Evolutionary conservation across 73 alveolate species (phyloP), one percentile per base, ranked within the genome.

Genomic region (Symbiodinium pilosum): DNA sequence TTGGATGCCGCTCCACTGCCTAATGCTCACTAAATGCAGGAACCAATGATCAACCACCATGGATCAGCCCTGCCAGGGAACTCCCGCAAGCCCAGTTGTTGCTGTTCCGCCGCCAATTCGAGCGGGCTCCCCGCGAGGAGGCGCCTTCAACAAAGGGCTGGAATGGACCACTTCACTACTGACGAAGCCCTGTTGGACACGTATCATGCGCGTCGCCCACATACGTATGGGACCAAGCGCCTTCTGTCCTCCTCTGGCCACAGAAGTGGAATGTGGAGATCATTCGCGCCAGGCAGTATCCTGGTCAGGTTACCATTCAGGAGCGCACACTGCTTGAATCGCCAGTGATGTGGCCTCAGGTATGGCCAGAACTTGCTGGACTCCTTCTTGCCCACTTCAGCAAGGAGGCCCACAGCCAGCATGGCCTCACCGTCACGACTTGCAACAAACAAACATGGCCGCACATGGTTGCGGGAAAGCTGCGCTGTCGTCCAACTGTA

Each of bases 181-280:
- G 84, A 32, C 7, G 8, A 11, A 68, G 14, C 32, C 12, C 4
- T 68, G 14, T 28, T 68, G 32, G 2, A 47, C 59, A 47, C 21
- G 59, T 47, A 47, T 47, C 59, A 47, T 14, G 59, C 59, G 59
- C 14, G 59, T 47, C 21, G 6, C 59, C n/a, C n/a, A n/a, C n/a
- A n/a, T n/a, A n/a, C n/a, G n/a, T n/a, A n/a, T n/a, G n/a, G n/a
- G n/a, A n/a, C n/a, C n/a, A 28, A 71, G 5, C 6, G 86, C 95
- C 84, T 89, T n/a, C 95, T 24, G n/a, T 89, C 95, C 21, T 89
- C 95, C 77, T 89, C 95, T 40, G 95, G 95, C 95, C 95, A 89
- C 44, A 89, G 95, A 71, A 89, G 75, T 28, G 95, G 95, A n/a
- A 89, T 89, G 75, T 89, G 95, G 32, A 89, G 95, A 41, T 89